These are phyloP conservation scores for Cercospora sojina DNA, from an alignment of 2,329 filamentous ascomycete species.

Conservation along the genomic window DNA sequence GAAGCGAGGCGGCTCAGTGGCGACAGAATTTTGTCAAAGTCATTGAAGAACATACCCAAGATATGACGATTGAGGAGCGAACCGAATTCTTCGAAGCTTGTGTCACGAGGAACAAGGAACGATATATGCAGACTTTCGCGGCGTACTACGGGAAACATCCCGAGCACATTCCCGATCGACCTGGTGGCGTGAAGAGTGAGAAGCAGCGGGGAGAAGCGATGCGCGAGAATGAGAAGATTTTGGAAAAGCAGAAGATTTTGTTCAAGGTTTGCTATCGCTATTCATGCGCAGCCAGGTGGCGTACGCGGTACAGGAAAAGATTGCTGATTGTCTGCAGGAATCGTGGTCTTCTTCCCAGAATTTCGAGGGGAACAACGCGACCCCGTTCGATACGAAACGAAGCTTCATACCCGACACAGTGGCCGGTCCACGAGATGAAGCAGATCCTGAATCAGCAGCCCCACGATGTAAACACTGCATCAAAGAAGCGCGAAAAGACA, in stretches of 20 bases:
- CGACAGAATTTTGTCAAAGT: slow-evolving; percentile 11
- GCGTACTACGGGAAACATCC: slow-evolving; percentile 11
- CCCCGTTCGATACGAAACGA: background rate
- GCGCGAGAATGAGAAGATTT: background rate
- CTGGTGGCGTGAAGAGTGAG: slow-evolving; percentile 10
- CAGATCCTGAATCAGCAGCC: background rate
- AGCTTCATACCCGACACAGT: background rate
- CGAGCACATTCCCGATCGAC: slow-evolving; percentile 15
- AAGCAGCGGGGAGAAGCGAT: background rate
- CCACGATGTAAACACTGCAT: slow-evolving; percentile 5
- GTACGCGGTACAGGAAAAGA: too few relatives aligned
- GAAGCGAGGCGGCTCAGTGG: slow-evolving; percentile 7
- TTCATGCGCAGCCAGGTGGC: too few relatives aligned
- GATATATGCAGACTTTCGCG: slow-evolving; percentile 9
- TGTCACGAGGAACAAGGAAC: slow-evolving; percentile 1
- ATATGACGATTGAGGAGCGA: slow-evolving; percentile 9
- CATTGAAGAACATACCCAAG: slow-evolving; percentile 5
- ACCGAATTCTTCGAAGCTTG: slow-evolving; percentile 13
- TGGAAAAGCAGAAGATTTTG: background rate
- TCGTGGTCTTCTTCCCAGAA: background rate
- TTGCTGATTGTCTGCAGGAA: background rate
- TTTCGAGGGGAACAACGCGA: background rate
- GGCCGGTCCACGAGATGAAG: slow-evolving; percentile 1
- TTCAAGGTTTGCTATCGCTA: too few relatives aligned
- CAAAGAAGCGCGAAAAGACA: slow-evolving; percentile 4